These are phyloP conservation scores for Coniella vitis DNA, from an alignment of 2,329 filamentous ascomycete genomes.

Conservation along the genomic window DNA sequence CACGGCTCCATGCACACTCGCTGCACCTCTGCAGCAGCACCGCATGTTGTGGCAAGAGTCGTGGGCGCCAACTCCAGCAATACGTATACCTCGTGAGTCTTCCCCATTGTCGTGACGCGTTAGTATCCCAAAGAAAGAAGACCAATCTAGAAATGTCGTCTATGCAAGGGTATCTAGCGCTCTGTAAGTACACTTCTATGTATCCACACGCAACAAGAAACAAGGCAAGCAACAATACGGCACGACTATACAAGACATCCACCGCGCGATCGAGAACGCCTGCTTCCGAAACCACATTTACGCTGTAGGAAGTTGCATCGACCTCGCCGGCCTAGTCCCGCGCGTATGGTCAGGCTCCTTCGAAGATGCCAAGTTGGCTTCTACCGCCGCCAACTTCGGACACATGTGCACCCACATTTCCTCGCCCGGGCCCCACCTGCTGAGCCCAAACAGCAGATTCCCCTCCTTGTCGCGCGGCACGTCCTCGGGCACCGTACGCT, in stretches of 20 bases:
- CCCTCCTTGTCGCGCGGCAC: conserved; percentile 31
- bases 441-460: conserved; percentile 28
- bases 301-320: background rate
- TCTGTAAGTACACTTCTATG: background rate
- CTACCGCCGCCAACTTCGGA: conserved; percentile 21
- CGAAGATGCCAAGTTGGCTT: conserved; percentile 12
- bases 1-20: too few species aligned
- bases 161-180: background rate
- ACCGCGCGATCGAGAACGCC: background rate
- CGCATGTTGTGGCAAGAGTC: too few species aligned
- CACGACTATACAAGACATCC: too few species aligned
- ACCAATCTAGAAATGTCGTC: background rate
- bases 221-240: too few species aligned
- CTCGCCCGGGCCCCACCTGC: conserved; percentile 23
- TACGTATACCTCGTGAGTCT: too few species aligned
- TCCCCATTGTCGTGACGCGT: too few species aligned
- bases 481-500: conserved; percentile 26
- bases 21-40: too few species aligned
- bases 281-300: background rate
- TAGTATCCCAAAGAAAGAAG: too few species aligned
- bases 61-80: too few species aligned
- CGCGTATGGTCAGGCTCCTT: background rate
- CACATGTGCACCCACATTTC: conserved; percentile 29
- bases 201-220: too few species aligned
- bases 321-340: background rate